Evolutionary conservation across 2,329 filamentous ascomycete genomes (phyloP).

Genomic region (Pestalotiopsis sp.): DNA sequence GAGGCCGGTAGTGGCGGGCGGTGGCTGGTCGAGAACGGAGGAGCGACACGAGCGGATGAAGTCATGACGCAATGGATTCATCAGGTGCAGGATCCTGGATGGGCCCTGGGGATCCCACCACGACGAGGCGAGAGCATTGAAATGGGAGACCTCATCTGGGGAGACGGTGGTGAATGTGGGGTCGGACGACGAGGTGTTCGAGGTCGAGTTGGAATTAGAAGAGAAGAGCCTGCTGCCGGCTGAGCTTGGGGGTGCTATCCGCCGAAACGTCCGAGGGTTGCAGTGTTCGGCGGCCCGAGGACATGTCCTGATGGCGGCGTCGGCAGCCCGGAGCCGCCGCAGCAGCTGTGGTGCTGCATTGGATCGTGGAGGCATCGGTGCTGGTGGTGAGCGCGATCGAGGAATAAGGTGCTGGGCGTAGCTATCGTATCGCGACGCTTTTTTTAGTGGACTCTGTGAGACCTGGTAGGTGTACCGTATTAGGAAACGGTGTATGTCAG

Average conservation of each 20-base stretch:
- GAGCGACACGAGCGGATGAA: conserved; percentile 79
- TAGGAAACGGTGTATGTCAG: neutral
- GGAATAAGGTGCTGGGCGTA: neutral
- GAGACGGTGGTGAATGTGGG: conserved; percentile 73
- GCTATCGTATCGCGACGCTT: neutral
- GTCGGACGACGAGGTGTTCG: conserved; percentile 22
- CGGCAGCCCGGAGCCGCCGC: conserved; percentile 13
- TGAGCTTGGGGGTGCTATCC: conserved; percentile 10
- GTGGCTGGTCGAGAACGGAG: conserved; percentile 48
- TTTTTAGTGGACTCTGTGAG: neutral
- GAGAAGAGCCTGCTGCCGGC: conserved; percentile 9
- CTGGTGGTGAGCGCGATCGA: neutral
- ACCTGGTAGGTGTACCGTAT: neutral
- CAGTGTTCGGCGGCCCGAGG: neutral
- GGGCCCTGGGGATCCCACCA: conserved; percentile 98
- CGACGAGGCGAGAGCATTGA: conserved; percentile 86
- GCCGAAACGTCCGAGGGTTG: neutral
- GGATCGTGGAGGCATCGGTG: conserved; percentile 21
- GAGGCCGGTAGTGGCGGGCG: conserved; percentile 45
- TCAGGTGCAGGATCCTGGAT: conserved; percentile 89
- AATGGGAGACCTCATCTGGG: conserved; percentile 87
- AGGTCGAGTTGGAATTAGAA: conserved; percentile 7
- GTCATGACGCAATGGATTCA: conserved; percentile 95
- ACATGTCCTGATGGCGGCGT: neutral
- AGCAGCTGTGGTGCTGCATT: conserved; percentile 16